Evolutionary conservation across 352 stramenopile genomes (phyloP), one percentile per base, ranked within the genome.

Genomic region (Aphanomyces astaci): DNA sequence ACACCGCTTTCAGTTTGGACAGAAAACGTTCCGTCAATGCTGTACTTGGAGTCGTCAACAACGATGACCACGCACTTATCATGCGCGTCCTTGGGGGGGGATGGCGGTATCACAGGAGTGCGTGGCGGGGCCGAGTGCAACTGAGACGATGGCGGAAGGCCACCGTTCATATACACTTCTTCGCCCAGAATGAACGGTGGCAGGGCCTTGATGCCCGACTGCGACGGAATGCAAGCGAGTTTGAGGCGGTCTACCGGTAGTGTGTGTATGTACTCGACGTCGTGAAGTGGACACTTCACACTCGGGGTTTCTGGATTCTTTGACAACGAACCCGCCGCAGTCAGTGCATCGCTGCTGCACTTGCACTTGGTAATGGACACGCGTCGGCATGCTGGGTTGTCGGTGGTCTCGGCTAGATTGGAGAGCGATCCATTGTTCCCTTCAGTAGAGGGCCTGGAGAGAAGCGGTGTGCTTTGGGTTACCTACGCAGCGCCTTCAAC

Each of bases 51-150:
- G 48, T 64, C 17, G 63, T 66, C 39, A 10, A 36, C 24, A 9
- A 65, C 39, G 25, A 19, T 49, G 4, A 65, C 56, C 24, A 32
- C 9, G 36, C 15, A 59, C n/a, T 39, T 59, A 15, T 32, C 36
- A 5, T 30, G 51, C 5, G 10, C 13, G 24, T 74, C 60, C 5
- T 75, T 67, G 22, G 56, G 66, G 4, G 60, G 68, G 19, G 69
- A 48, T 49, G 72, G 71, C 55, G 72, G 46, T 28, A 70, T 66
- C 33, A 73, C 49, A 22, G 74, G 62, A 71, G 65, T 73, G 13
- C 66, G 45, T 17, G 64, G 65, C 2, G 65, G 64, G 5, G 72
- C 70, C 31, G 72, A 68, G 1, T 65, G 49, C 0, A 59, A 25
- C 45, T 24, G 9, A 53, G 45, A 28, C 46, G 31, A 25, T 46